Conservation (phyloP, 1,284 basidiomycete species). For the Earliella scabrosa region DNA sequence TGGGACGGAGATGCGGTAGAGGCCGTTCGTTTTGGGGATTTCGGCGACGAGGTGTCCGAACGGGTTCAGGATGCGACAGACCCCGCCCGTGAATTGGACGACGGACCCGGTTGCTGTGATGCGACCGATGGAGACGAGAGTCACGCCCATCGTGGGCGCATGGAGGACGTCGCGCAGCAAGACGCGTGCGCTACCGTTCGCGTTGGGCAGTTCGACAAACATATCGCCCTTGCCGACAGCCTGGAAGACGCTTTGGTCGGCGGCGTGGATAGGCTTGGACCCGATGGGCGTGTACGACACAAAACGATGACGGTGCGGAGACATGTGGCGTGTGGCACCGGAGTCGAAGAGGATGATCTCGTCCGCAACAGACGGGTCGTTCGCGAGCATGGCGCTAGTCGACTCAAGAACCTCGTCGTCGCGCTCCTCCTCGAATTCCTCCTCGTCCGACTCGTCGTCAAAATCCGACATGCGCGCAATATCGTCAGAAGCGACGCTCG, state of each 20-base stretch:
- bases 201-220: constrained; percentile 41
- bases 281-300: constrained; percentile 32
- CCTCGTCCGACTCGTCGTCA: no score
- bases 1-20: background rate
- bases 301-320: constrained; percentile 41
- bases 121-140: constrained; percentile 38
- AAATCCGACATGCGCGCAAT: no score
- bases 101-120: constrained; percentile 38
- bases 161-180: constrained; percentile 41
- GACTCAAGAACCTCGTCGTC: constrained; percentile 4
- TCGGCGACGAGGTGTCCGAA: background rate
- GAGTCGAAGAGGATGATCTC: constrained; percentile 39
- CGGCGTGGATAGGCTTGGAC: constrained; percentile 34
- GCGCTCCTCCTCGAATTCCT: no score
- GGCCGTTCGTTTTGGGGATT: background rate
- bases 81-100: constrained; percentile 31
- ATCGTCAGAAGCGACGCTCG: no score
- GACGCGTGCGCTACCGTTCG: constrained; percentile 29
- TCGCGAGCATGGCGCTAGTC: background rate
- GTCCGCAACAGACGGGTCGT: background rate
- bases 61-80: constrained; percentile 31
- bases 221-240: constrained; percentile 40
- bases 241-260: constrained; percentile 40
- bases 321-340: constrained; percentile 43
- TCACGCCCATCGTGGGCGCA: constrained; percentile 39